Percentiles rank a stretch among this genome's conserved stretches.
These are phyloP conservation scores for Pleodorina starrii DNA, from an alignment of 139 green algal species.

Conservation along the genomic window DNA sequence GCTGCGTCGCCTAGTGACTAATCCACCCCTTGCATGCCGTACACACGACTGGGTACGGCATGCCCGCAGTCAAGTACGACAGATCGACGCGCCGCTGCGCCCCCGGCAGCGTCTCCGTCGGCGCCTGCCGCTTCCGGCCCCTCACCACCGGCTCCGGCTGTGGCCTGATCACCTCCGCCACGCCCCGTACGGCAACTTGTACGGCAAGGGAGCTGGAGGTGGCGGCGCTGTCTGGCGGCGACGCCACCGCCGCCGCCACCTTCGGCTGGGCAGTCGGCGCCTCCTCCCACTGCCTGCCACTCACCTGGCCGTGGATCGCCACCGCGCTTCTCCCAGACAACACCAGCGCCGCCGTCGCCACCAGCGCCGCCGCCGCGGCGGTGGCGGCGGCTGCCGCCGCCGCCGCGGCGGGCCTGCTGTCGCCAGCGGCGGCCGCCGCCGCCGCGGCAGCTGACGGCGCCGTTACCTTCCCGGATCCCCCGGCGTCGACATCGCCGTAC, in stretches of 20 bases:
- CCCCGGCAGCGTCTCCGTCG: neutral
- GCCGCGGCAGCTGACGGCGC: too few relatives aligned
- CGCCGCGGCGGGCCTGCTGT: too few relatives aligned
- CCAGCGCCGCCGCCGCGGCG: too few relatives aligned
- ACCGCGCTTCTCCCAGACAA: neutral
- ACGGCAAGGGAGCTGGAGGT: neutral
- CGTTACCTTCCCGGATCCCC: neutral
- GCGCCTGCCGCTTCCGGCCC: neutral
- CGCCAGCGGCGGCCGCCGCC: too few relatives aligned
- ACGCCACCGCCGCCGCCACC: neutral
- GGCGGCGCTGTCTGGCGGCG: neutral
- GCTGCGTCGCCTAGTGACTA: too few relatives aligned
- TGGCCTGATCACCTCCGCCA: conserved; percentile 25
- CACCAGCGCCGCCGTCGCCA: neutral
- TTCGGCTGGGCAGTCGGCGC: conserved; percentile 13
- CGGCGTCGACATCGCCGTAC: neutral
- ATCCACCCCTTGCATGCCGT: too few relatives aligned
- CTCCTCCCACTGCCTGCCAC: neutral
- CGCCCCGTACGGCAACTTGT: neutral
- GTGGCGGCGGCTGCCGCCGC: too few relatives aligned
- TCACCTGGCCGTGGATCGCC: conserved; percentile 13
- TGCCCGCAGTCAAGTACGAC: neutral
- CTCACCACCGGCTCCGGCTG: neutral
- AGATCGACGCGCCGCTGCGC: neutral
- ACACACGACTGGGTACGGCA: too few relatives aligned